phyloP scores from a whole-genome alignment of 768 basidiomycete species.

The Thelephora ganbajun region DNA sequence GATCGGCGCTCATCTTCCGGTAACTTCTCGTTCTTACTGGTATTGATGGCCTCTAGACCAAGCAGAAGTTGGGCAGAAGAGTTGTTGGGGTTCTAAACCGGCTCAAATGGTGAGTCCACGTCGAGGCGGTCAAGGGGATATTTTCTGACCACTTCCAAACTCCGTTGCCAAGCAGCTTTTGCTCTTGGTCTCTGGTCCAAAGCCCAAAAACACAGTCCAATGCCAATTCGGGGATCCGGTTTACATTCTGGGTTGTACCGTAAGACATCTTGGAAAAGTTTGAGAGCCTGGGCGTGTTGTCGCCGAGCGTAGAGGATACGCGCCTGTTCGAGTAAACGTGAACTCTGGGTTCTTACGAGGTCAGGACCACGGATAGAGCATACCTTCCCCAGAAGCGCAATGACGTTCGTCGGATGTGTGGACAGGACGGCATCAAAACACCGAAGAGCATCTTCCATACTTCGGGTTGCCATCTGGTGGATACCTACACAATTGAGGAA shows the following conservation, averaged over 20 bases:
- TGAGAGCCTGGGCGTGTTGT: slow-evolving; percentile 66
- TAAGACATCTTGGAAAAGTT: slow-evolving; percentile 76
- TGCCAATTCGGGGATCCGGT: slow-evolving; percentile 92
- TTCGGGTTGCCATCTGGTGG: slow-evolving; percentile 64
- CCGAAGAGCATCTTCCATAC: slow-evolving; percentile 69
- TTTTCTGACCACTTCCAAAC: slow-evolving; percentile 54
- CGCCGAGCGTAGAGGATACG: slow-evolving; percentile 74
- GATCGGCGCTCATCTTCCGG: slow-evolving; percentile 49
- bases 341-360: slow-evolving; percentile 3
- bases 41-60: slow-evolving; percentile 77
- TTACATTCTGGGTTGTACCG: slow-evolving; percentile 61
- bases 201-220: slow-evolving; percentile 89
- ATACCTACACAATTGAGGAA: slow-evolving; percentile 36
- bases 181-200: slow-evolving; percentile 76
- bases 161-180: slow-evolving; percentile 81
- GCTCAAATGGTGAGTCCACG: neutral
- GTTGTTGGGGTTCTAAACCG: slow-evolving; percentile 53
- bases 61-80: slow-evolving; percentile 74
- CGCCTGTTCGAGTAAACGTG: slow-evolving; percentile 30
- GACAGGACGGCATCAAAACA: slow-evolving; percentile 71
- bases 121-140: slow-evolving; percentile 15
- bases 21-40: slow-evolving; percentile 58
- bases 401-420: slow-evolving; percentile 72
- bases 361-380: slow-evolving; percentile 1
- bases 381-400: slow-evolving; percentile 82